Percentiles rank a stretch among this genome's conserved stretches.
Evolutionary conservation across 1,284 basidiomycete species (phyloP).

Genomic region (Flammula alnicola): DNA sequence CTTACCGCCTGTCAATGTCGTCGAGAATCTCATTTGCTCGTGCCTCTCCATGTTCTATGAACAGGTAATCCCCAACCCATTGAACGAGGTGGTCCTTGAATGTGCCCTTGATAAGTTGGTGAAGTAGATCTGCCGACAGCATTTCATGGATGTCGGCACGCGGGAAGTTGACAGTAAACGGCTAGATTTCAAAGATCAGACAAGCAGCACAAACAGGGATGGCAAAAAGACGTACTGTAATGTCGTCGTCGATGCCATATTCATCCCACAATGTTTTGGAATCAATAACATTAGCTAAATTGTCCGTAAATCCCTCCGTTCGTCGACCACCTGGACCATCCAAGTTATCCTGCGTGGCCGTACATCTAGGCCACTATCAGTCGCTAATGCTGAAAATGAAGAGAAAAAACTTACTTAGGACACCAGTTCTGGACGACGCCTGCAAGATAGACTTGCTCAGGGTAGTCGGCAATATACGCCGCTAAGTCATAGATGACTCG

Average conservation of each 20-base stretch:
- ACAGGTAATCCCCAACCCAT: conserved; percentile 22
- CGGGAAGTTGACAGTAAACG: conserved; percentile 26
- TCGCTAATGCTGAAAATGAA: not conserved
- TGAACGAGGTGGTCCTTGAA: conserved; percentile 28
- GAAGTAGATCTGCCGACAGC: conserved; percentile 22
- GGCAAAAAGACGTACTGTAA: conserved; percentile 15
- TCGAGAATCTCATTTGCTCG: conserved; percentile 11
- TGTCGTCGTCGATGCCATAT: conserved; percentile 21
- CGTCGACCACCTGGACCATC: conserved; percentile 18
- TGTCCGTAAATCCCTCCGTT: no score
- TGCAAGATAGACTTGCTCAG: conserved; percentile 37
- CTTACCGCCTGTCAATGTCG: conserved; percentile 20
- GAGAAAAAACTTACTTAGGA: conserved; percentile 31
- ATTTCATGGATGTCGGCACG: conserved; percentile 23
- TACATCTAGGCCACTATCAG: not conserved
- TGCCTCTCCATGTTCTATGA: conserved; percentile 5
- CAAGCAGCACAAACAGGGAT: not conserved
- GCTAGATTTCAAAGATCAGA: conserved; percentile 10
- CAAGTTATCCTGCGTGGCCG: conserved; percentile 22
- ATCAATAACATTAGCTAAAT: no score
- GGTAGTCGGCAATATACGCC: conserved; percentile 43
- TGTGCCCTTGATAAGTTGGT: conserved; percentile 27
- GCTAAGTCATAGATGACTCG: conserved; percentile 33
- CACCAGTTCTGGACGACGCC: conserved; percentile 39
- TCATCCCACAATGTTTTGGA: conserved; percentile 20